Base-by-base conservation (phyloP, 2,329 filamentous ascomycete species). In the Annulohypoxylon truncatum region DNA sequence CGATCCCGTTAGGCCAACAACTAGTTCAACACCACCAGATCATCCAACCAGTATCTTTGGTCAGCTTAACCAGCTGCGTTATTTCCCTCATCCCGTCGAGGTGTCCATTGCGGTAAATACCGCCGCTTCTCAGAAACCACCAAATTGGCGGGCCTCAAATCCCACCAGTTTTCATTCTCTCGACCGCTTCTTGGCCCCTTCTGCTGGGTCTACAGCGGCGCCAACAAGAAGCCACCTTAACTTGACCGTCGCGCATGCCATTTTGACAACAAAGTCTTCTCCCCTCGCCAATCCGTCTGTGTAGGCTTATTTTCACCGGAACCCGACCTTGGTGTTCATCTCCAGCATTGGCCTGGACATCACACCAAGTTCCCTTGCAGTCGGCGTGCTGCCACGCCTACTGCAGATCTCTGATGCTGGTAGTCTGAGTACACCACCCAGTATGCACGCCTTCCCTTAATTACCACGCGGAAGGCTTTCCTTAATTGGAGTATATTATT, bases 171-270 rank as follows among this genome's bases (percentile, higher is more conserved):
- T 81, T 90, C 89, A 81, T 90, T 91, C 83, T 85, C 91, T 79
- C 91, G 91, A 86, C 94, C 93, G 88, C 92, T 97, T 84, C 90
- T 95, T 81, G 93, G 93, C 86, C 95, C 94, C 82, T 90, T 90
- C 80, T 90, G 90, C 86, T 93, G 94, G 94, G 94, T 96, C 89
- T 95, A 95, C 82, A 90, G 90, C 86, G 94, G 95, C 91, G 92
- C 94, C 85, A 93, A 96, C 86, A 96, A 94, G 86, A 95, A 97
- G 84, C 95, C 96, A 80, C 95, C 95, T 87, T 98, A 98, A 97
- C 83, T 95, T 81, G 85, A 75, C 80, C 73, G 72, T 71, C 60
- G 64, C 64, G 66, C 9, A 53, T 33, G 38, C 62, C 33, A 67
- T 76, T 77, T 78, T 80, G 78, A 76, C 73, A 74, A 57, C 60